phyloP scores from a whole-genome alignment of 805 yeast species.

The Teunomyces pallodes region DNA sequence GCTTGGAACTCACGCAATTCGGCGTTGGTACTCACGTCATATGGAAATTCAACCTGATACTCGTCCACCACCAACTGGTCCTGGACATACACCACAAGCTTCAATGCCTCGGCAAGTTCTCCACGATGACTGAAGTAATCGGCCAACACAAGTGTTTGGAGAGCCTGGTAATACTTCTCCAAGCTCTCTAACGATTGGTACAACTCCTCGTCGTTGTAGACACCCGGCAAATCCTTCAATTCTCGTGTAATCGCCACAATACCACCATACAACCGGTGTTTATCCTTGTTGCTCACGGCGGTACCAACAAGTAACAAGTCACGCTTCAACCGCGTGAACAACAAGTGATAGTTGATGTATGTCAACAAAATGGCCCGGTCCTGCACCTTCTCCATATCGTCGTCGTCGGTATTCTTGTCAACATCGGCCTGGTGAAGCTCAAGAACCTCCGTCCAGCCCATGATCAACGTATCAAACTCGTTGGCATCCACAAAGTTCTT shows the following conservation, averaged over 20 bases:
- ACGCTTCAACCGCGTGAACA: slow-evolving; percentile 69
- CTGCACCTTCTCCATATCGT: slow-evolving; percentile 59
- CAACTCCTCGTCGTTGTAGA: slow-evolving; percentile 76
- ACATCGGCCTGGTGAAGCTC: slow-evolving; percentile 57
- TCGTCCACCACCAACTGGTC: slow-evolving; percentile 27
- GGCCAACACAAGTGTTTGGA: slow-evolving; percentile 45
- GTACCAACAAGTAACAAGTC: slow-evolving; percentile 52
- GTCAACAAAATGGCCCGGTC: slow-evolving; percentile 73
- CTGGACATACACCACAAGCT: slow-evolving; percentile 31
- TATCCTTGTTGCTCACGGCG: slow-evolving; percentile 37
- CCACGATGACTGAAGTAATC: slow-evolving; percentile 40
- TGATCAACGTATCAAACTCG: slow-evolving; percentile 54
- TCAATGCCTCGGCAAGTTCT: slow-evolving; percentile 47
- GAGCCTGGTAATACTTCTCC: slow-evolving; percentile 44
- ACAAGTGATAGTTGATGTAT: slow-evolving; percentile 65
- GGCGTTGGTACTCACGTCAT: slow-evolving; percentile 37
- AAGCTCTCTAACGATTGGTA: slow-evolving; percentile 51
- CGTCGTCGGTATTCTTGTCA: slow-evolving; percentile 45
- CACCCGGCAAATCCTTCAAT: slow-evolving; percentile 85
- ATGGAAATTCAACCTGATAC: slow-evolving; percentile 44
- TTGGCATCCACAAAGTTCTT: slow-evolving; percentile 32
- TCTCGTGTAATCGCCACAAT: slow-evolving; percentile 54
- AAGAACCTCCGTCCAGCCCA: slow-evolving; percentile 69
- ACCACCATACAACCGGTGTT: slow-evolving; percentile 47
- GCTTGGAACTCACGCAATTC: slow-evolving; percentile 24